phyloP scores from a whole-genome alignment of 2,329 filamentous ascomycete genomes.

The Fusarium globosum region DNA sequence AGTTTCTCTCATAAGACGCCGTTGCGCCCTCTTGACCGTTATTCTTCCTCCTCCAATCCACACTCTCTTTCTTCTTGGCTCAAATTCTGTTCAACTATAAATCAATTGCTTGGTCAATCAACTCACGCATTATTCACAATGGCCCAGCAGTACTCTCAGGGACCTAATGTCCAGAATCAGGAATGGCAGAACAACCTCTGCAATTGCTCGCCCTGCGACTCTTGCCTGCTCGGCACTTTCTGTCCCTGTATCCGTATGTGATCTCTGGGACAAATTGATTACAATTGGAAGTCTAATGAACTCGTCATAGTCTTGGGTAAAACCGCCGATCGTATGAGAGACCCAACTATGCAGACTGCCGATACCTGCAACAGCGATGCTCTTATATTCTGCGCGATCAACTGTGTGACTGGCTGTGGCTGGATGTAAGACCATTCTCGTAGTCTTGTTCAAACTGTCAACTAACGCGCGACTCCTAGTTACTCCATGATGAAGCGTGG shows the following conservation, averaged over 20 bases:
- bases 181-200: slow-evolving; percentile 55
- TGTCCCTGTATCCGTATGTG: slow-evolving; percentile 59
- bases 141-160: slow-evolving; percentile 42
- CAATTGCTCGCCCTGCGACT: slow-evolving; percentile 54
- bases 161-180: slow-evolving; percentile 44
- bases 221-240: slow-evolving; percentile 54
- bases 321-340: slow-evolving; percentile 57
- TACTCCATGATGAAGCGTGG: slow-evolving; percentile 64
- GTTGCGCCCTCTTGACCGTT: background rate
- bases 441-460: background rate
- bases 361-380: slow-evolving; percentile 57
- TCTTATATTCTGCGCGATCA: slow-evolving; percentile 53
- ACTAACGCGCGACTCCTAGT: slow-evolving; percentile 40
- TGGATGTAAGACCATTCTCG: slow-evolving; percentile 53
- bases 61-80: background rate
- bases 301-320: slow-evolving; percentile 55
- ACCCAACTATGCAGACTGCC: slow-evolving; percentile 55
- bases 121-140: slow-evolving; percentile 30
- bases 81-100: background rate
- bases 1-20: slow-evolving; percentile 20
- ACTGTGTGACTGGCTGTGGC: slow-evolving; percentile 55
- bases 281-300: slow-evolving; percentile 21
- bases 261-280: background rate
- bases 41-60: background rate
- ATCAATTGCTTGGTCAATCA: background rate